These are phyloP conservation scores for Eutrema yunnanense DNA, from an alignment of 345 rosid genomes.

Conservation along the genomic window DNA sequence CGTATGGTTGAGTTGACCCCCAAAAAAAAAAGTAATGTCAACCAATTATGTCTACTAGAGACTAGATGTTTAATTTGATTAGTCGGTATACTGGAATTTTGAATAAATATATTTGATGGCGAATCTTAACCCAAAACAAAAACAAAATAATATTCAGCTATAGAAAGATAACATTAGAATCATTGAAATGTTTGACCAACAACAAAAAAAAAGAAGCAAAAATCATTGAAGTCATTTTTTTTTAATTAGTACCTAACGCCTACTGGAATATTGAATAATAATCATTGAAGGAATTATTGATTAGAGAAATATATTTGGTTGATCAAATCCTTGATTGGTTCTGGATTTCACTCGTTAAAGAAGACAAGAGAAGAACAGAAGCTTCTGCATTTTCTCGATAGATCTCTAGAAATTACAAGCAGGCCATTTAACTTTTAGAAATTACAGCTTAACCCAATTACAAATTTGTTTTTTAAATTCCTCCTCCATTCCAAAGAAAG, in stretches of 20 bases:
- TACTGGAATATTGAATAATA: no score
- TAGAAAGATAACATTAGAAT: neutral
- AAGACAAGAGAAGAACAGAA: neutral
- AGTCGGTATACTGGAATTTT: neutral
- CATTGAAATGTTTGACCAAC: neutral
- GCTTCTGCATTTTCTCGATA: neutral
- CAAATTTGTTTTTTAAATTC: neutral
- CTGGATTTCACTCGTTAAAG: neutral
- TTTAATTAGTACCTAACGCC: no score
- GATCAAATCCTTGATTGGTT: neutral
- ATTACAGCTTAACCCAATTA: slow-evolving; percentile 5
- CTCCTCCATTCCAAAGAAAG: neutral
- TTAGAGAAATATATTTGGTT: neutral
- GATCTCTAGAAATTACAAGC: neutral
- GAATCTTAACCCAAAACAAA: neutral
- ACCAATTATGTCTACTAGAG: no score
- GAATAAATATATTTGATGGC: neutral
- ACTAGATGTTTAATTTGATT: neutral
- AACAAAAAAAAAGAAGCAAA: no score
- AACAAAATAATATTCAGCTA: neutral
- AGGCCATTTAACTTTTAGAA: neutral
- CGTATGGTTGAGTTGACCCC: no score
- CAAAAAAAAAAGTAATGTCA: no score
- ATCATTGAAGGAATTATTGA: neutral
- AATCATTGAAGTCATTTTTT: neutral